Evolutionary conservation across 2,329 filamentous ascomycete species (phyloP), one percentile per base, ranked within the genome.

Genomic region (Pyrenophora teres): DNA sequence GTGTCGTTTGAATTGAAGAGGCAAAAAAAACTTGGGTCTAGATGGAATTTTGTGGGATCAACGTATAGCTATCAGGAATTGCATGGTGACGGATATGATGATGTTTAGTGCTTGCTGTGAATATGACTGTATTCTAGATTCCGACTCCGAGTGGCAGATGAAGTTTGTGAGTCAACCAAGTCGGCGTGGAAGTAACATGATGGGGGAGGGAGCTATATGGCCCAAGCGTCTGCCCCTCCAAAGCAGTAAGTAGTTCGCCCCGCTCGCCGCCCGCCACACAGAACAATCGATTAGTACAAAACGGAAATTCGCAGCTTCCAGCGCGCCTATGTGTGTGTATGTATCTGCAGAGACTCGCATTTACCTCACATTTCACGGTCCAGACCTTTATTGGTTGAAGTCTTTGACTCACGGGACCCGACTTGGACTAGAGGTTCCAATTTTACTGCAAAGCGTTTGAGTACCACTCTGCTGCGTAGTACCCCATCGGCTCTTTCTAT

Each of bases 361-460:
- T 59, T 50, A 18, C 44, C 7, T 25, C 10, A 13, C 27, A 30
- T 10, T 5, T 30, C 27, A 50, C 55, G 61, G 57, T 63, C 60
- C 55, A 66, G 61, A 57, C 60, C 59, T 64, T 63, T 33, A 54
- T 57, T 64, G 61, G 57, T 60, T 59, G 43, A 59, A 55, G 54
- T 56, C 45, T 47, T 59, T 56, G 52, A 56, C 59, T 64, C 57
- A 59, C 58, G 53, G 59, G 60, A 58, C 54, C 60, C 48, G 35
- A 41, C 46, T 39, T 52, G 49, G 42, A 43, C 48, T 49, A 9
- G 12, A 19, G 56, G 49, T 51, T 57, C 50, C 45, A 48, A 30
- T 52, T 52, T 40, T 49, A 31, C 33, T 19, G 42, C 35, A 47
- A 27, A 33, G 37, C 25, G 25, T 37, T 40, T 47, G 37, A 18